A percentile compares a stretch with the other conserved stretches of the same genome.
Conservation (phyloP, 352 stramenopile genomes). For the Globisporangium iwayamae region DNA sequence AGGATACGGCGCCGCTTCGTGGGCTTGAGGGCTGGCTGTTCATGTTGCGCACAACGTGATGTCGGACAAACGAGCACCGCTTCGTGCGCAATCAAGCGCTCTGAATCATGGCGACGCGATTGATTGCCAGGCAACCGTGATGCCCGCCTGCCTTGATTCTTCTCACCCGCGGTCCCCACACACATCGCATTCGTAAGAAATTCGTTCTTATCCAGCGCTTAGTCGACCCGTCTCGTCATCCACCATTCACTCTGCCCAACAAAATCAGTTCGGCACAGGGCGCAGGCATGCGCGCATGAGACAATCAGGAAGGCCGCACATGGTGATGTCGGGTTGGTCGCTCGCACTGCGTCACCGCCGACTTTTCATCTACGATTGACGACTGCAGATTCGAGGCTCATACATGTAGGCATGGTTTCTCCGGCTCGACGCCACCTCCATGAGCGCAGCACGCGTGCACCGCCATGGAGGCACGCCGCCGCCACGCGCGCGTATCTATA, state of each 20-base stretch:
- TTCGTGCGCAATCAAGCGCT: not conserved
- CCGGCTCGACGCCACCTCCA: not conserved
- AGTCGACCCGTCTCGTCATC: not conserved
- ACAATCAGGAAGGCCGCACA: not conserved
- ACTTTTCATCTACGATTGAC: conserved; percentile 5
- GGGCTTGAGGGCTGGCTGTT: not conserved
- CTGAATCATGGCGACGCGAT: not conserved
- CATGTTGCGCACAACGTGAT: not conserved
- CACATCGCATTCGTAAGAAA: no score
- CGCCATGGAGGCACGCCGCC: not conserved
- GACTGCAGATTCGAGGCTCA: not conserved
- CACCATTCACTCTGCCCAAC: not conserved
- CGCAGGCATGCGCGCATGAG: not conserved
- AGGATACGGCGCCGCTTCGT: not conserved
- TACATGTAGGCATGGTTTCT: not conserved
- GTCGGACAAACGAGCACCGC: not conserved
- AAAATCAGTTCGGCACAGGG: not conserved
- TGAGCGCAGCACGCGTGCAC: not conserved
- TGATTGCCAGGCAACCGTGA: not conserved
- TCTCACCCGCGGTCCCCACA: no score
- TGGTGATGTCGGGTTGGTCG: not conserved
- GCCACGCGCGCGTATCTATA: conserved; percentile 10
- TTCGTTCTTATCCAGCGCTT: no score
- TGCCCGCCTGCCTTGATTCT: no score
- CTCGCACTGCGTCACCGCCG: conserved; percentile 1